Evolutionary conservation across 1,139 yeast genomes (phyloP).

Genomic region (Yamadazyma buinensis): DNA sequence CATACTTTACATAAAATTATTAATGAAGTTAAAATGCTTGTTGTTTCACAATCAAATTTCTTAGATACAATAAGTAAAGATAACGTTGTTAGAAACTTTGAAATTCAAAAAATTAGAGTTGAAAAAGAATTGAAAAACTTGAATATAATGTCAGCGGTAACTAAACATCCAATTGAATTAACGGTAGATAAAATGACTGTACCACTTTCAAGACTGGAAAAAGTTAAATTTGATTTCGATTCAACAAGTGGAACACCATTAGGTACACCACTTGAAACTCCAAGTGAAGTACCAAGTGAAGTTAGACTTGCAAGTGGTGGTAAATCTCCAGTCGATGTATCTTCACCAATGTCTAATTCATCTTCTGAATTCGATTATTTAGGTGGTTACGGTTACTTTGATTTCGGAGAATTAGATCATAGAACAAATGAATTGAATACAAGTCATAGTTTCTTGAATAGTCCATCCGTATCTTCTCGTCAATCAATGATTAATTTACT

Average conservation of each 20-base stretch:
- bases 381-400: conserved; percentile 77
- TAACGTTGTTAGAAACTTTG: conserved; percentile 30
- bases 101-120: conserved; percentile 32
- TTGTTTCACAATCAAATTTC: conserved; percentile 38
- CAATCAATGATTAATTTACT: conserved; percentile 30
- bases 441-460: conserved; percentile 20
- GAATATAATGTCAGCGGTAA: conserved; percentile 26
- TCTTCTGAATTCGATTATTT: conserved; percentile 32
- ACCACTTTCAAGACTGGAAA: conserved; percentile 14
- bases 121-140: conserved; percentile 34
- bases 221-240: conserved; percentile 1
- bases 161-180: conserved; percentile 36
- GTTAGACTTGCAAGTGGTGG: no score
- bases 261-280: not conserved
- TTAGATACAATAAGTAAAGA: conserved; percentile 29
- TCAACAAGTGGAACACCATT: not conserved
- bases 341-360: conserved; percentile 3
- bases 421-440: conserved; percentile 13
- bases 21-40: conserved; percentile 46
- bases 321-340: not conserved
- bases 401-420: conserved; percentile 53
- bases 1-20: conserved; percentile 61
- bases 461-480: conserved; percentile 21
- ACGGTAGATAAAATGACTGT: conserved; percentile 19
- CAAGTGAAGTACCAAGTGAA: not conserved